Evolutionary conservation across 2,329 filamentous ascomycete genomes (phyloP).

Genomic region (Microdochium paspali): DNA sequence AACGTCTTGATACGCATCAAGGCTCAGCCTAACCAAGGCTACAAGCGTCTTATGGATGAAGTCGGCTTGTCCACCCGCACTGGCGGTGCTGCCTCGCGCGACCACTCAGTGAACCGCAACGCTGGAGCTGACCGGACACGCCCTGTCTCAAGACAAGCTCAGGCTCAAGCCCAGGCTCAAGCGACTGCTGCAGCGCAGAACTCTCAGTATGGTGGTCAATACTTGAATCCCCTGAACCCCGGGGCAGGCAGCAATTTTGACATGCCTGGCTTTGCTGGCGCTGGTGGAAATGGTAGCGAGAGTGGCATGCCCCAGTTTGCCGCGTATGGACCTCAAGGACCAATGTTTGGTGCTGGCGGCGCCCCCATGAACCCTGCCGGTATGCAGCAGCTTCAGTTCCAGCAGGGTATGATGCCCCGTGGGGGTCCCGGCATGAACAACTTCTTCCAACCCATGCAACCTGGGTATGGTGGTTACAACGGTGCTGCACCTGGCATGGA

Average conservation of each 20-base stretch:
- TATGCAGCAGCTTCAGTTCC: conserved; percentile 48
- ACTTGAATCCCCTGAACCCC: conserved; percentile 40
- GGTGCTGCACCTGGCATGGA: conserved; percentile 39
- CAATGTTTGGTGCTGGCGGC: conserved; percentile 39
- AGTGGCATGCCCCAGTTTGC: conserved; percentile 39
- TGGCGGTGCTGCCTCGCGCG: conserved; percentile 28
- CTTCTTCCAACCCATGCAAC: conserved; percentile 47
- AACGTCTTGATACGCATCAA: conserved; percentile 83
- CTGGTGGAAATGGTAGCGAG: conserved; percentile 44
- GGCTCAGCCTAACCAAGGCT: conserved; percentile 87
- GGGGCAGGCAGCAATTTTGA: conserved; percentile 36
- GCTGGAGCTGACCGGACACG: conserved; percentile 41
- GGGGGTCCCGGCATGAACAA: conserved; percentile 44
- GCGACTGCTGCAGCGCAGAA: conserved; percentile 21
- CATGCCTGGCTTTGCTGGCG: conserved; percentile 34
- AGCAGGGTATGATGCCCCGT: conserved; percentile 47
- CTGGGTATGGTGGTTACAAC: conserved; percentile 44
- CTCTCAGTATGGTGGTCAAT: conserved; percentile 35
- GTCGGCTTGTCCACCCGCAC: conserved; percentile 73
- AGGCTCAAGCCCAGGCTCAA: conserved; percentile 10
- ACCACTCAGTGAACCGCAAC: conserved; percentile 33
- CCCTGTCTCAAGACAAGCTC: conserved; percentile 46
- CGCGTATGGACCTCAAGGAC: conserved; percentile 37
- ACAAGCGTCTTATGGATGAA: conserved; percentile 98
- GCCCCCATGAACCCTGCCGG: conserved; percentile 37